Evolutionary conservation across 768 basidiomycete species (phyloP).

Genomic region (Mycena leptocephala): DNA sequence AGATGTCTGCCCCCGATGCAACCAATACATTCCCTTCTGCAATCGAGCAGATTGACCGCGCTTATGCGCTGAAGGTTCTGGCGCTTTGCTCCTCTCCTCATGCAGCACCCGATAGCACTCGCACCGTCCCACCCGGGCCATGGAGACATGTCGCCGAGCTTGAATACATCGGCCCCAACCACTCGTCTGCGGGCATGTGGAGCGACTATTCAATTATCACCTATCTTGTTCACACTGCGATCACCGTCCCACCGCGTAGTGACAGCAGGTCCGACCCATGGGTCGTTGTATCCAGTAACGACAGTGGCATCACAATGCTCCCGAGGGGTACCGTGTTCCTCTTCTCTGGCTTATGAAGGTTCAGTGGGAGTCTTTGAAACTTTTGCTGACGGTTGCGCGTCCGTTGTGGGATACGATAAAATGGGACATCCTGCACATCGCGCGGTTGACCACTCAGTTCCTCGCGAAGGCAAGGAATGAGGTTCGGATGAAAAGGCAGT

Average conservation of each 20-base stretch:
- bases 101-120: slow-evolving; percentile 18
- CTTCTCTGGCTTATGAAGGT: slow-evolving; percentile 31
- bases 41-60: slow-evolving; percentile 18
- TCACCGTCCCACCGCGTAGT: slow-evolving; percentile 31
- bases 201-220: slow-evolving; percentile 27
- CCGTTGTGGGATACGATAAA: slow-evolving; percentile 32
- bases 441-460: slow-evolving; percentile 28
- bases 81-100: slow-evolving; percentile 34
- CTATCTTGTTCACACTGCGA: slow-evolving; percentile 26
- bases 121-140: neutral
- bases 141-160: slow-evolving; percentile 26
- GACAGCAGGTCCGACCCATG: slow-evolving; percentile 35
- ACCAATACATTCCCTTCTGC: slow-evolving; percentile 21
- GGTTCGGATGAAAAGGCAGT: slow-evolving; percentile 31
- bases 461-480: slow-evolving; percentile 26
- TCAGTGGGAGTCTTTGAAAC: slow-evolving; percentile 33
- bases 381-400: slow-evolving; percentile 26
- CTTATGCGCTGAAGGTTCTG: slow-evolving; percentile 21
- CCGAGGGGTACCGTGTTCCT: slow-evolving; percentile 36
- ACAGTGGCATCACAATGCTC: slow-evolving; percentile 22
- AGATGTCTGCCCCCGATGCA: slow-evolving; percentile 17
- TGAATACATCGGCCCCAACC: slow-evolving; percentile 31
- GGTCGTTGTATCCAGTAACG: slow-evolving; percentile 19
- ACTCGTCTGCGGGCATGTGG: slow-evolving; percentile 17
- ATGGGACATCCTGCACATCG: slow-evolving; percentile 34